phyloP scores from a whole-genome alignment of 306 rosid genomes.

The Citrullus colocynthis region DNA sequence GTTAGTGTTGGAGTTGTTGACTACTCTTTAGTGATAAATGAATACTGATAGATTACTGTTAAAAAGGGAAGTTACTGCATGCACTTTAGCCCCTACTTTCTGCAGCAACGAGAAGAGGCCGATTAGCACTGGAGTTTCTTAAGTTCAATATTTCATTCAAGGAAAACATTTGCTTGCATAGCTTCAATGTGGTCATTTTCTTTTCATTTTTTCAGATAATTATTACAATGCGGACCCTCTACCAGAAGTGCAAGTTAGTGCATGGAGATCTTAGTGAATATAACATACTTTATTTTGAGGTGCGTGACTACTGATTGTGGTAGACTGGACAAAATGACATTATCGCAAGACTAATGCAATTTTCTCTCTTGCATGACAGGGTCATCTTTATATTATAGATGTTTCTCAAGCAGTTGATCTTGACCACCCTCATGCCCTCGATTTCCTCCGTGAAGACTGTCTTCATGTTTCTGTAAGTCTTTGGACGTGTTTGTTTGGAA shows the following conservation, averaged over 20 bases:
- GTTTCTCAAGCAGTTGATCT: constrained; percentile 94
- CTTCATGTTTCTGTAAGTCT: constrained; percentile 61
- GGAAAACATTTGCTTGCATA: neutral
- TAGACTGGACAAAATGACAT: neutral
- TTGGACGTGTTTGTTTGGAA: too few species aligned
- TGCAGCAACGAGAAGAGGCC: neutral
- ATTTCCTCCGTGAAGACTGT: constrained; percentile 72
- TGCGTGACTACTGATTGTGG: neutral
- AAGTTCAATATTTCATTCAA: neutral
- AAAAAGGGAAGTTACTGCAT: neutral
- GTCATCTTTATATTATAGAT: constrained; percentile 76
- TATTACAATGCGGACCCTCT: constrained; percentile 69
- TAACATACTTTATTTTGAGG: constrained; percentile 80
- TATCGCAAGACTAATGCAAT: neutral
- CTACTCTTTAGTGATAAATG: neutral
- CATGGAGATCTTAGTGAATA: constrained; percentile 95
- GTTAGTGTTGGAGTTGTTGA: neutral
- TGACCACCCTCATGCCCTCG: constrained; percentile 81
- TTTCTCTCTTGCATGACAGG: constrained; percentile 26
- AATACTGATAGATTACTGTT: neutral
- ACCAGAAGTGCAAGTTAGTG: constrained; percentile 86
- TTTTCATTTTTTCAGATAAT: constrained; percentile 37
- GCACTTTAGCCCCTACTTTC: neutral
- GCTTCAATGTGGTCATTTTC: neutral
- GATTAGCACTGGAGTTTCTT: neutral